Conservation (phyloP, 257 asterid genomes). For the Jacaranda mimosifolia region DNA sequence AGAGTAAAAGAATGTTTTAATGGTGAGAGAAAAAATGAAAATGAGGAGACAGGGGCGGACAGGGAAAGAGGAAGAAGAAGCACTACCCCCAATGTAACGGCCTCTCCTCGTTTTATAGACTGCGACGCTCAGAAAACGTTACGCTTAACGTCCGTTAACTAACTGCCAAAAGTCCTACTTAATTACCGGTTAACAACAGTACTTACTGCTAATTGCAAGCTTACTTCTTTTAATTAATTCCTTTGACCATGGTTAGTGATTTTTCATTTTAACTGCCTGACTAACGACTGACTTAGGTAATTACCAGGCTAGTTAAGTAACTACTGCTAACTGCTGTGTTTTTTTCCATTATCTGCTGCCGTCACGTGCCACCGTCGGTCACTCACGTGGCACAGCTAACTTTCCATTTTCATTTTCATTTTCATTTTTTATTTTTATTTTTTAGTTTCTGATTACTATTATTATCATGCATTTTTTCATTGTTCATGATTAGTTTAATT, state of each 20-base stretch:
- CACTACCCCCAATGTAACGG: conserved; percentile 72
- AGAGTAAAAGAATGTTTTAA: not conserved
- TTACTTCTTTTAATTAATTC: no score
- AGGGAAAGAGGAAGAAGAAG: conserved; percentile 37
- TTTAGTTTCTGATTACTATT: not conserved
- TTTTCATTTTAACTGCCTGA: conserved; percentile 1
- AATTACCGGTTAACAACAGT: conserved; percentile 29
- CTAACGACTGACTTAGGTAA: not conserved
- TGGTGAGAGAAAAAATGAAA: conserved; percentile 5
- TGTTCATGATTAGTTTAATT: not conserved
- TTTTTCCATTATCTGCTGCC: conserved; percentile 48
- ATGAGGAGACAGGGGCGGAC: conserved; percentile 19
- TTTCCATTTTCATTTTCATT: not conserved
- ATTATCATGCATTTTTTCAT: not conserved
- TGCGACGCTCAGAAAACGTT: conserved; percentile 48
- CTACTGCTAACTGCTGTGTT: conserved; percentile 52
- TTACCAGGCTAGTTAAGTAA: conserved; percentile 49
- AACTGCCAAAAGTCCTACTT: conserved; percentile 46
- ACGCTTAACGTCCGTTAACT: conserved; percentile 61
- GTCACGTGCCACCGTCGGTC: conserved; percentile 67
- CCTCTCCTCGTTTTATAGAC: conserved; percentile 67
- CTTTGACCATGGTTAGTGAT: conserved; percentile 43
- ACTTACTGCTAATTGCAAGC: not conserved
- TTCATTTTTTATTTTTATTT: not conserved
- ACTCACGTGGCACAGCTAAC: conserved; percentile 56